A percentile compares a stretch with the other conserved stretches of the same genome.
These are phyloP conservation scores for Pisolithus marmoratus DNA, from an alignment of 768 basidiomycete species.

Conservation along the genomic window DNA sequence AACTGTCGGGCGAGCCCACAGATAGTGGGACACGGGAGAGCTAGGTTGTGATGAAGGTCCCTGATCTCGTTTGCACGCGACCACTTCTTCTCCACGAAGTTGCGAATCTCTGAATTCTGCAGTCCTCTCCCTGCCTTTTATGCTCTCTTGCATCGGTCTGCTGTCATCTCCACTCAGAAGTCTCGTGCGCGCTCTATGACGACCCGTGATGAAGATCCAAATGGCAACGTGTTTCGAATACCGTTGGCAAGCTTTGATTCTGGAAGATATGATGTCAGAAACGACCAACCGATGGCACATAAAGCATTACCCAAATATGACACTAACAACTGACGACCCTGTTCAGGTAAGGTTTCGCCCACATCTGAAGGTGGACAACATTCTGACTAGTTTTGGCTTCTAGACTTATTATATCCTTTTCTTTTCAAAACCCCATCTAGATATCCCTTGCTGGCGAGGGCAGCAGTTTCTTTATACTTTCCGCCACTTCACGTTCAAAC, in stretches of 20 bases:
- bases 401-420: neutral
- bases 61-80: neutral
- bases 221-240: no score
- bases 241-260: no score
- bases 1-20: neutral
- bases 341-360: neutral
- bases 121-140: neutral
- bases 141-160: neutral
- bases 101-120: neutral
- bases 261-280: no score
- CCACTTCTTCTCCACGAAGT: neutral
- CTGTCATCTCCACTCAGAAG: neutral
- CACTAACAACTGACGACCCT: no score
- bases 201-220: no score
- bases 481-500: neutral
- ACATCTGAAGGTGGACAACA: neutral
- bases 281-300: no score
- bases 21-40: slow-evolving; percentile 5
- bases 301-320: no score
- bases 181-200: neutral
- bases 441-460: neutral
- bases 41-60: slow-evolving; percentile 6
- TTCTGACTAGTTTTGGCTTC: neutral
- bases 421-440: neutral
- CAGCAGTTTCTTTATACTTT: neutral